Percentiles rank a stretch among this genome's conserved stretches.
Conservation (phyloP, 257 asterid species). For the Solanum acaule region DNA sequence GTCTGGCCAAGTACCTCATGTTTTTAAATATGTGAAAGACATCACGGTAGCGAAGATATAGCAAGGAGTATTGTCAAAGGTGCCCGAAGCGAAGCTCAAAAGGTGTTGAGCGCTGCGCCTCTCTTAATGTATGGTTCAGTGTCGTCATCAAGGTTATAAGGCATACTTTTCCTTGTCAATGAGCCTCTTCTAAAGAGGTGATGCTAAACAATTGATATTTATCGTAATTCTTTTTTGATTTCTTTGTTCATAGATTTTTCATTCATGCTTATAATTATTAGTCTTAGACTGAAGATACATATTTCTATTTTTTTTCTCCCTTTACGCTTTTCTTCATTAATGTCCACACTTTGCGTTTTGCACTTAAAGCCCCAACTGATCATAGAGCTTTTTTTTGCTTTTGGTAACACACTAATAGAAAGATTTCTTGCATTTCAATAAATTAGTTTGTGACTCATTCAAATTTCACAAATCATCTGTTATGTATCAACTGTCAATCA, state of each 20-base stretch:
- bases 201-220: background rate
- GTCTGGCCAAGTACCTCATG: background rate
- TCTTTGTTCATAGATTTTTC: background rate
- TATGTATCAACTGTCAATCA: background rate
- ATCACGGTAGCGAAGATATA: background rate
- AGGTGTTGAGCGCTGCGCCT: background rate
- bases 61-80: background rate
- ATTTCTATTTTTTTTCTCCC: background rate
- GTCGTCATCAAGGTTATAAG: background rate
- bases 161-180: background rate
- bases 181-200: background rate
- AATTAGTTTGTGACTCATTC: background rate
- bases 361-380: background rate
- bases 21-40: background rate
- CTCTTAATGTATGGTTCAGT: background rate
- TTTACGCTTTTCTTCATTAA: background rate
- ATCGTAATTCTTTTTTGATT: background rate
- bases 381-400: background rate
- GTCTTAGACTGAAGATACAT: background rate
- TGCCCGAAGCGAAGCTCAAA: background rate
- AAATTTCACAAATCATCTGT: background rate
- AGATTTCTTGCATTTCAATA: background rate
- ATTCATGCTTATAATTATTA: background rate
- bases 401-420: background rate
- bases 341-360: background rate